Base-by-base conservation (phyloP, 208 protist genomes). In the Wallacemonas collosoma region DNA sequence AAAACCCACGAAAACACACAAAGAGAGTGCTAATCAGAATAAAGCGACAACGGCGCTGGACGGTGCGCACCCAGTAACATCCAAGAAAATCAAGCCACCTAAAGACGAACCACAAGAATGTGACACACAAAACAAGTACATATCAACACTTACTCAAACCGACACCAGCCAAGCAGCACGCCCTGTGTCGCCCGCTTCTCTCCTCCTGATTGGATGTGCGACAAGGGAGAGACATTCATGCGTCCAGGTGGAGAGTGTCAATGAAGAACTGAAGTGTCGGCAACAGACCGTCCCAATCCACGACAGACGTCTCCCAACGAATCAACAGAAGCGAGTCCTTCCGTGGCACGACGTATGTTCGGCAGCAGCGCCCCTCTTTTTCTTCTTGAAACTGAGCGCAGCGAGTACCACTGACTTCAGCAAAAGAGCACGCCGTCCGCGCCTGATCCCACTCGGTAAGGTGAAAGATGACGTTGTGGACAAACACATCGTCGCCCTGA, bases 161-260 rank as follows among this genome's bases (percentile, higher is more conserved):
- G 26, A 26, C 26, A 26, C 26, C 26, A 0, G 26, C 26, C 26
- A 26, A 26, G 26, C 26, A 26, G 26, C 26, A 26, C 26, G 0
- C 26, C 26, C 26, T 26, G 26, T 26, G 26, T 26, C 26, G 26
- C 26, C 26, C 26, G 26, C 26, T 26, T 0, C 26, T 0, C 26
- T 26, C 26, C 26, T 26, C 0, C 26, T 26, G 26, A 0, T 26
- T 26, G 26, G 26, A 26, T 26, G 26, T 26, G 26, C 26, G 26
- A 26, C 26, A 12, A 50, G 8, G 45, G 8, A 6, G 12, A 6
- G 8, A 12, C 45, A 12, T 50, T 12, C 57, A 63, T 17, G 58
- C 76, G 60, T 93, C 80, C 43, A 93, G 8, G 70, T 89, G 83
- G 1, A 92, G 76, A 1, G 87, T 89, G 63, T 93, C 87, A 56